Conservation (phyloP, 495 filamentous ascomycete genomes). For the Corynascus novoguineensis region DNA sequence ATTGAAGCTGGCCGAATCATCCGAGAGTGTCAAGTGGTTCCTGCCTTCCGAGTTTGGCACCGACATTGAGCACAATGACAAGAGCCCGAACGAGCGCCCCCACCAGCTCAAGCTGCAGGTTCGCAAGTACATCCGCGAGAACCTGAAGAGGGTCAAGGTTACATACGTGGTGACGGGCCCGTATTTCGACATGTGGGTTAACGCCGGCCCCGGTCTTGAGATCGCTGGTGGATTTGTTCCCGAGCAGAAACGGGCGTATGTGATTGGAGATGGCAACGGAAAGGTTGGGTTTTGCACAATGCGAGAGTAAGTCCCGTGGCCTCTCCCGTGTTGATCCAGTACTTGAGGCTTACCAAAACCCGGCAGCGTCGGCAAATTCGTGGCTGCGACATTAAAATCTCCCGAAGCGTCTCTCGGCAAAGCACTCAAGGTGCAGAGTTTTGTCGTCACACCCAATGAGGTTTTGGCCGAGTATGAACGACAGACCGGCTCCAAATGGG, state of each 20-base stretch:
- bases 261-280: conserved; percentile 53
- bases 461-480: conserved; percentile 62
- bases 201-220: conserved; percentile 30
- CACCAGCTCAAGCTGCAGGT: conserved; percentile 67
- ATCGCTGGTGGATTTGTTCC: conserved; percentile 52
- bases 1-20: conserved; percentile 52
- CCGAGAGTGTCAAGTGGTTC: conserved; percentile 56
- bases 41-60: conserved; percentile 71
- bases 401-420: conserved; percentile 49
- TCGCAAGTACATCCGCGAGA: conserved; percentile 50
- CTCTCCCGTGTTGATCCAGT: not conserved
- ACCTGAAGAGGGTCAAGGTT: conserved; percentile 49
- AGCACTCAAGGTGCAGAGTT: conserved; percentile 64
- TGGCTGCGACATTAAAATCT: conserved; percentile 53
- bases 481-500: conserved; percentile 54
- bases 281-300: conserved; percentile 60
- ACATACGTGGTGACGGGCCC: conserved; percentile 68
- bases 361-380: conserved; percentile 58
- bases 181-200: conserved; percentile 61
- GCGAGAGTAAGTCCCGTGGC: conserved; percentile 52
- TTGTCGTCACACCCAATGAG: conserved; percentile 56
- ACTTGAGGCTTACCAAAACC: conserved; percentile 5
- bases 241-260: conserved; percentile 49
- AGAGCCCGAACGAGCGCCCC: conserved; percentile 56
- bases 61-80: conserved; percentile 58